These are phyloP conservation scores for Papilionanthe hybrid DNA, from an alignment of 116 monocot species.

Conservation along the genomic window DNA sequence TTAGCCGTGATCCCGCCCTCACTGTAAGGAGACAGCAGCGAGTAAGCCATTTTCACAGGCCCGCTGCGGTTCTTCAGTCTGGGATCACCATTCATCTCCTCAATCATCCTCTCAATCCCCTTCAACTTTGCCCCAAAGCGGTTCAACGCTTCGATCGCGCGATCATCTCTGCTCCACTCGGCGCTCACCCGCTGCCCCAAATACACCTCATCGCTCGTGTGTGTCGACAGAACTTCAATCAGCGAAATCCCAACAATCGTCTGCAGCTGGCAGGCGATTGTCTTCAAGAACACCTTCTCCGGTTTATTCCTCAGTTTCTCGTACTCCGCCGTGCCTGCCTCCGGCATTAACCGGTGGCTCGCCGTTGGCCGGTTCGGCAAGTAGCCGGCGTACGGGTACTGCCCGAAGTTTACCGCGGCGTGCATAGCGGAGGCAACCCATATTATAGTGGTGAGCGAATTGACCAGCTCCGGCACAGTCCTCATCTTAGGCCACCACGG, in stretches of 20 bases:
- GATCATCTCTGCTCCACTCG: slow-evolving; percentile 11
- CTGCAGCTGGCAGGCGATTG: slow-evolving; percentile 7
- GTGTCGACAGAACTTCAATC: slow-evolving; percentile 7
- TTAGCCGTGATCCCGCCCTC: slow-evolving; percentile 2
- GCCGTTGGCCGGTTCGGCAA: slow-evolving; percentile 50
- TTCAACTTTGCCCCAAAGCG: slow-evolving; percentile 2
- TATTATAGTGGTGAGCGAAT: slow-evolving; percentile 52
- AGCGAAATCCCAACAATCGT: slow-evolving; percentile 8
- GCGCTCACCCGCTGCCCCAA: slow-evolving; percentile 3
- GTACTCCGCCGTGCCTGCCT: slow-evolving; percentile 7
- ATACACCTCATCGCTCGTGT: slow-evolving; percentile 12
- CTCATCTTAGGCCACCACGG: slow-evolving; percentile 65
- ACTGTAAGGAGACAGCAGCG: slow-evolving; percentile 13
- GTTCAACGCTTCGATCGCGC: slow-evolving; percentile 5
- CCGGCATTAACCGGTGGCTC: slow-evolving; percentile 14
- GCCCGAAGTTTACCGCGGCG: slow-evolving; percentile 80
- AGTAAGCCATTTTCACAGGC: slow-evolving; percentile 14
- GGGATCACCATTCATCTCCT: background rate
- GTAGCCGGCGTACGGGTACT: slow-evolving; percentile 56
- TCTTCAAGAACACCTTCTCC: slow-evolving; percentile 13
- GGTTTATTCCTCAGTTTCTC: slow-evolving; percentile 3
- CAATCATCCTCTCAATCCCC: slow-evolving; percentile 11
- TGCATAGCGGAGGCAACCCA: slow-evolving; percentile 77
- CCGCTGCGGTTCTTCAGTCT: slow-evolving; percentile 13
- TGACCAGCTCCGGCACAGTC: slow-evolving; percentile 15